Evolutionary conservation across 495 filamentous ascomycete genomes (phyloP), one percentile per base, ranked within the genome.

Genomic region (Aspergillus hancockii): DNA sequence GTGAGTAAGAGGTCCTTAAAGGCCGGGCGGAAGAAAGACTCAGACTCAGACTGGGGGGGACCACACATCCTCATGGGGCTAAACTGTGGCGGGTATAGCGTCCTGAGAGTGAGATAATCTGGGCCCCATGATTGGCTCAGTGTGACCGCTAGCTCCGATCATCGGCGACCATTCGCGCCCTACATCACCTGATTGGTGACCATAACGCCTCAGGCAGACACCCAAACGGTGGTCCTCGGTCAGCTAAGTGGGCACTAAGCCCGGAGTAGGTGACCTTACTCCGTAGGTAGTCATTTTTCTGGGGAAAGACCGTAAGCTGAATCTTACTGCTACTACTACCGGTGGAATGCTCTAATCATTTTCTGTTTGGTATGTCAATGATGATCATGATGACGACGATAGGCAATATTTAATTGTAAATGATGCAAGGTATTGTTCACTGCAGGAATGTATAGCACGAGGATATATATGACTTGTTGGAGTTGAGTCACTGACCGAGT

Each of bases 71-170:
- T 51, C 52, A 43, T 59, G 40, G 6, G 13, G 1, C 4, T 58
- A 61, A 61, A 28, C 64, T 52, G 0, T 8, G 3, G 31, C 6
- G 7, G 58, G 58, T 0, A 25, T 67, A 63, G 64, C 64, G 59
- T 47, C 59, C 52, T 61, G 55, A 61, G 65, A 63, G 58, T 67
- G 67, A 66, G 61, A 57, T 58, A 69, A 70, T 74, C 65, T 64
- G 53, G 40, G 13, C 22, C 19, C 14, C 43, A 2, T 70, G 58
- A 76, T 76, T 76, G 71, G 73, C 22, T 23, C 22, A 9, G 14
- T 8, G 10, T 36, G 28, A 55, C 58, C 59, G 57, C 61, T 66
- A 38, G 51, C 71, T 76, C 73, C 74, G 74, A 73, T 70, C 69
- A 67, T 67, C 65, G 65, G 65, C 65, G 30, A 22, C 55, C 30